phyloP scores from a whole-genome alignment of 2,329 filamentous ascomycete genomes.

The Pezicula rhizophila region DNA sequence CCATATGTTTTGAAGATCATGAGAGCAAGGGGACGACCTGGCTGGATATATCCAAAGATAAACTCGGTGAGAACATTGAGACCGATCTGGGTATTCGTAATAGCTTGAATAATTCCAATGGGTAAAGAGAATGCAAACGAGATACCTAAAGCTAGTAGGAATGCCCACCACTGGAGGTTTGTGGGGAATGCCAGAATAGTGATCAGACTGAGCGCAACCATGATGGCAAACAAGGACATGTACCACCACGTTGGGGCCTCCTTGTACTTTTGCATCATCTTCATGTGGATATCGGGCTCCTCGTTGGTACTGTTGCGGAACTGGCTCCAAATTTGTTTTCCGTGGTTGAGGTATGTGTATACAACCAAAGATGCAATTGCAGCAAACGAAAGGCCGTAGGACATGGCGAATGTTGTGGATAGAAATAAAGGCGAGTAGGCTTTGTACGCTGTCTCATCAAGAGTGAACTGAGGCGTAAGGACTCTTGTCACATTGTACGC shows the following conservation, averaged over 20 bases:
- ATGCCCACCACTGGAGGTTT: conserved; percentile 55
- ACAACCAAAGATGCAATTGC: conserved; percentile 63
- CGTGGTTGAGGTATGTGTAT: conserved; percentile 60
- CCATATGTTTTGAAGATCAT: conserved; percentile 76
- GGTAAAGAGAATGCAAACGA: conserved; percentile 59
- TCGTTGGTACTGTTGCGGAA: conserved; percentile 17
- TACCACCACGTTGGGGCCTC: conserved; percentile 56
- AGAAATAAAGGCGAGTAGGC: conserved; percentile 63
- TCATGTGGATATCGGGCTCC: conserved; percentile 43
- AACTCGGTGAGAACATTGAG: conserved; percentile 71
- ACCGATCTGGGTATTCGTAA: conserved; percentile 65
- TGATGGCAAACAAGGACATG: conserved; percentile 34
- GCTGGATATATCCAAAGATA: conserved; percentile 67
- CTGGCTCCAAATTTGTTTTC: conserved; percentile 52
- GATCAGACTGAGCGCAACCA: conserved; percentile 30
- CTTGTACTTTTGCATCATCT: conserved; percentile 52
- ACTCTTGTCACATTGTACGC: conserved; percentile 60
- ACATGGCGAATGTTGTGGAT: conserved; percentile 62
- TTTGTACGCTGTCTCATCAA: conserved; percentile 59
- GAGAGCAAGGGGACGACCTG: conserved; percentile 63
- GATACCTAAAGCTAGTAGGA: conserved; percentile 59
- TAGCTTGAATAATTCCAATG: conserved; percentile 63
- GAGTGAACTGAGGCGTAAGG: conserved; percentile 52
- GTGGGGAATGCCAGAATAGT: conserved; percentile 57
- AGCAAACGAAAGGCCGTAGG: conserved; percentile 66